Evolutionary conservation across 1,284 basidiomycete genomes (phyloP).

Genomic region (Cryptococcus maquisensis): DNA sequence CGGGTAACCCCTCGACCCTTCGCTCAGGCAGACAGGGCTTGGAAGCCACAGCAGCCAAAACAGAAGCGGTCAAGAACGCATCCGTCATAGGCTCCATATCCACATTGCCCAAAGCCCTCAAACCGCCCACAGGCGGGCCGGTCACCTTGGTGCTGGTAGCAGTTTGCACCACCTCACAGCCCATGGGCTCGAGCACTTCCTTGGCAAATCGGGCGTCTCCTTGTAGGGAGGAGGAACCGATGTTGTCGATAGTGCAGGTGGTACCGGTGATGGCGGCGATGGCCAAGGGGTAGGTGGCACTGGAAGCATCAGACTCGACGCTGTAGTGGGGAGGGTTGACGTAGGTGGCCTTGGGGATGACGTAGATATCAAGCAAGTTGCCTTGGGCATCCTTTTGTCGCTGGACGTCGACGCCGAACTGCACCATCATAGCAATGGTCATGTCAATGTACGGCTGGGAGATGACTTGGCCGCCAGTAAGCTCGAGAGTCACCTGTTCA

Average conservation of each 20-base stretch:
- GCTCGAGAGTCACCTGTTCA: conserved; percentile 76
- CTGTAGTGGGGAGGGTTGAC: conserved; percentile 73
- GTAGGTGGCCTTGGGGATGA: conserved; percentile 79
- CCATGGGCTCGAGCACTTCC: conserved; percentile 91
- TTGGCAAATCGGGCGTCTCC: conserved; percentile 95
- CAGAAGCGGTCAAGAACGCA: conserved; percentile 93
- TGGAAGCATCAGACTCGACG: conserved; percentile 94
- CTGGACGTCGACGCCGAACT: conserved; percentile 80
- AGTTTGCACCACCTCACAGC: conserved; percentile 85
- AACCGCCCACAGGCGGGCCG: conserved; percentile 74
- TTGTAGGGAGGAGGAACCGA: conserved; percentile 85
- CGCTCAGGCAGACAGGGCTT: conserved; percentile 51
- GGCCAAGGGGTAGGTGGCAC: conserved; percentile 94
- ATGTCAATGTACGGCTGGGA: conserved; percentile 99
- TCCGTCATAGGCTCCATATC: conserved; percentile 99
- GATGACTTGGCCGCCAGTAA: conserved; percentile 90
- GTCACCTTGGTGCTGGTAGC: conserved; percentile 85
- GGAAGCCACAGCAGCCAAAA: conserved; percentile 79
- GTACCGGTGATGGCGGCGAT: conserved; percentile 95
- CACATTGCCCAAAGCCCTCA: conserved; percentile 78
- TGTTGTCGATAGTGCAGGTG: conserved; percentile 86
- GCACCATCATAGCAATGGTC: conserved; percentile 96
- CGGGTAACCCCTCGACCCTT: conserved; percentile 39
- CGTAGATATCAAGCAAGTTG: conserved; percentile 71
- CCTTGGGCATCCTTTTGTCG: conserved; percentile 65